phyloP scores from a whole-genome alignment of 345 rosid species.

The Lumnitzera littorea region DNA sequence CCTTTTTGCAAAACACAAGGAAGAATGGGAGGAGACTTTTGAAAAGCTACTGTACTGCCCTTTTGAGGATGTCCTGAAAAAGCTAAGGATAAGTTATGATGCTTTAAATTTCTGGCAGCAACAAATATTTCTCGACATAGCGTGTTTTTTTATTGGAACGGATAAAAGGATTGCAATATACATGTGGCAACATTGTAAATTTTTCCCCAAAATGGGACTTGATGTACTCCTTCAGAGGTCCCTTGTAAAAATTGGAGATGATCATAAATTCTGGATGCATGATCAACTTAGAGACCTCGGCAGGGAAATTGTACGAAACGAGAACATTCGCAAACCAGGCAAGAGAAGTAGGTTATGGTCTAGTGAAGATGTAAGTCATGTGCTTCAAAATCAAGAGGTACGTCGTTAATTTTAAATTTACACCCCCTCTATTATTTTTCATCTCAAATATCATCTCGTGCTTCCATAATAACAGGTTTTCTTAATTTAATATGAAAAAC shows the following conservation, averaged over 20 bases:
- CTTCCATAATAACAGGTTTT: too few species aligned
- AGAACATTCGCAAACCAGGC: too few species aligned
- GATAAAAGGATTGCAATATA: neutral
- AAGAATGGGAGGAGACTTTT: neutral
- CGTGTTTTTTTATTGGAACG: conserved; percentile 3
- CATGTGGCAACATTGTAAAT: neutral
- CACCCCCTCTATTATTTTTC: too few species aligned
- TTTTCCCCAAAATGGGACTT: neutral
- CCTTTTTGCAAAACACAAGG: rapidly evolving
- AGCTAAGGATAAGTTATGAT: conserved; percentile 1
- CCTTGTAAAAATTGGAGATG: neutral
- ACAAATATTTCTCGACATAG: conserved; percentile 4
- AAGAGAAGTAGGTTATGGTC: too few species aligned
- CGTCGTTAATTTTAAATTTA: too few species aligned
- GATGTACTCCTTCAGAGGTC: neutral
- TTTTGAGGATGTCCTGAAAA: neutral
- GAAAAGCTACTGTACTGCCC: neutral
- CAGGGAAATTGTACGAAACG: neutral
- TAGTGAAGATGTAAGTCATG: too few species aligned
- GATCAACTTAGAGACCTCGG: neutral
- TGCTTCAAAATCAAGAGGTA: too few species aligned
- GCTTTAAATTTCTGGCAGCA: neutral
- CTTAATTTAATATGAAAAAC: too few species aligned
- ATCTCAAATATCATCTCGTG: too few species aligned
- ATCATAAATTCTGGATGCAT: conserved; percentile 2